Percentiles rank a stretch among this genome's conserved stretches.
Evolutionary conservation across 371 early-diverging fungal species (phyloP).

Genomic region (Caulochytrium protostelioides): DNA sequence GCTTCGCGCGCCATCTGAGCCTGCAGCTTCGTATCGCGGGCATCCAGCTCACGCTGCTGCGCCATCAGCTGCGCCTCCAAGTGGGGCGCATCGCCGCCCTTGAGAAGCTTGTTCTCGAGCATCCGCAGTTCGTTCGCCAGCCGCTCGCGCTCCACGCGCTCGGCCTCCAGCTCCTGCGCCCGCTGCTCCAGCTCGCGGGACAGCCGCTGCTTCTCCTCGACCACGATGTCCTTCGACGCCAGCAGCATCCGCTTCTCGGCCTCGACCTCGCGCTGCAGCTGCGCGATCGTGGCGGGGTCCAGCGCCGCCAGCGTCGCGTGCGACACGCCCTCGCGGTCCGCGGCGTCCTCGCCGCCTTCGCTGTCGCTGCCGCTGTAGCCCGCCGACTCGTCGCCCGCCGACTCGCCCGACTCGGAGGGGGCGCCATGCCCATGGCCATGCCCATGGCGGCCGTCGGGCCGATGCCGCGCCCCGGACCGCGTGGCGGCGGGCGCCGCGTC

Average conservation of each 20-base stretch:
- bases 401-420: not conserved
- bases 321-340: too few relatives aligned
- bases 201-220: conserved; percentile 21
- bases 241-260: conserved; percentile 20
- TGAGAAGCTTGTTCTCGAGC: conserved; percentile 24
- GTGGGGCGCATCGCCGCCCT: conserved; percentile 29
- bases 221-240: conserved; percentile 22
- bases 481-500: too few relatives aligned
- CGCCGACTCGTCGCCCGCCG: not conserved
- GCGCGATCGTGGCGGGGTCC: conserved; percentile 17
- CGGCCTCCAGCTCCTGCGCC: conserved; percentile 21
- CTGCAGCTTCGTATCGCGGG: conserved; percentile 4
- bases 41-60: conserved; percentile 18
- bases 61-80: conserved; percentile 16
- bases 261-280: conserved; percentile 21
- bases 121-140: conserved; percentile 16
- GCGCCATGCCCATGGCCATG: too few relatives aligned
- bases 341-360: too few relatives aligned
- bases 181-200: conserved; percentile 22
- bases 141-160: conserved; percentile 17
- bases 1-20: conserved; percentile 4
- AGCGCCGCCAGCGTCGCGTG: conserved; percentile 9
- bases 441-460: too few relatives aligned
- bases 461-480: too few relatives aligned
- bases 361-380: too few relatives aligned